Base-by-base conservation (phyloP, 345 rosid genomes). In the Gossypium raimondii region DNA sequence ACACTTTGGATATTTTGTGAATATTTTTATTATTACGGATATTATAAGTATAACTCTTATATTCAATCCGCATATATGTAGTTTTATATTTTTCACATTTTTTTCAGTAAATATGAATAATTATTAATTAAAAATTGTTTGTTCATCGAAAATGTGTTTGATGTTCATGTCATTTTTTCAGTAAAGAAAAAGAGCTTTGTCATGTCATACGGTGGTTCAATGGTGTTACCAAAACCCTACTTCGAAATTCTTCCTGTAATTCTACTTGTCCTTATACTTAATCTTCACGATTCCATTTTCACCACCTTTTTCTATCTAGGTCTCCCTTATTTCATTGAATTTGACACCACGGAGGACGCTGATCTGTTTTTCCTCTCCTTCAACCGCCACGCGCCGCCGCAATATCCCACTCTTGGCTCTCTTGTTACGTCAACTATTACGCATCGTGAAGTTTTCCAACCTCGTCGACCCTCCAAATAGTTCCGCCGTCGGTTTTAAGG, bases 141-240 rank as follows among this genome's bases (percentile, higher is more conserved):
- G 34, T 29, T 29, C 34, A 3, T 29, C 34, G 34, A 29, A 29
- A 29, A 29, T 3, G 34, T 29, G 5, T 29, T 29, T 3, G 34
- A 29, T 29, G 5, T 29, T 29, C 34, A 3, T 29, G 34, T 29
- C 34, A 29, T 29, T 29, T 29, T 29, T 3, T 29, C 34, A 29
- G 34, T 29, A 3, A 29, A 29, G 34, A 29, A 29, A 29, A 29
- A 4, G 7, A 34, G 41, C 7, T 34, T 4, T 5, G 41, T 34
- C 5, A 13, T 50, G 53, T 3, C 53, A 11, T 48, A 48, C 4
- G 12, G 52, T 12, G 14, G 16, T 48, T 48, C 52, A 45, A 92
- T 94, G 98, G 98, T 97, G 55, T 94, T 92, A 44, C 97, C 98
- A 1, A 84, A 89, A 0, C 90, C 87, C 11, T 94, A 87, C 79